A percentile compares a stretch with the other conserved stretches of the same genome.
phyloP scores from a whole-genome alignment of 148 eudicot genomes.

The Limonium bicolor region DNA sequence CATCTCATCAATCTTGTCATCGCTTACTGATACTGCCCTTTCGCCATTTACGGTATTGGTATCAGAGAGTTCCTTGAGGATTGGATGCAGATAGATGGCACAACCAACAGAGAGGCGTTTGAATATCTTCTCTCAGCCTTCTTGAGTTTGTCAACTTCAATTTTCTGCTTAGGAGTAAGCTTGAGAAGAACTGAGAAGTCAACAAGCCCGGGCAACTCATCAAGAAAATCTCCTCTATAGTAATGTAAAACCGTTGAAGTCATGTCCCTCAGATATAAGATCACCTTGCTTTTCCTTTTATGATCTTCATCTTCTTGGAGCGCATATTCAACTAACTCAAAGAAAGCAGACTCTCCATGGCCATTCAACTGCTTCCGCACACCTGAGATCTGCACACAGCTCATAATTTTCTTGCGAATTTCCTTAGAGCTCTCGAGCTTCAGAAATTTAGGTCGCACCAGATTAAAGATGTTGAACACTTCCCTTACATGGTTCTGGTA shows the following conservation, averaged over 20 bases:
- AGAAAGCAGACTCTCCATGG: conserved; percentile 41
- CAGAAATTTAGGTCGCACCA: conserved; percentile 71
- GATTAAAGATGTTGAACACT: conserved; percentile 72
- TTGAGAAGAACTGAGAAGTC: conserved; percentile 65
- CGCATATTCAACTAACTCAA: conserved; percentile 59
- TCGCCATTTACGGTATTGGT: conserved; percentile 22
- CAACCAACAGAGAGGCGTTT: conserved; percentile 49
- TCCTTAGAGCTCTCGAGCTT: conserved; percentile 34
- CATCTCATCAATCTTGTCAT: conserved; percentile 34
- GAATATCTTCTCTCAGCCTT: conserved; percentile 29
- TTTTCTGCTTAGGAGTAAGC: conserved; percentile 39
- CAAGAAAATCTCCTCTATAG: conserved; percentile 76
- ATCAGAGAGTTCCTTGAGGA: conserved; percentile 28
- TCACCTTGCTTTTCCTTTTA: conserved; percentile 45
- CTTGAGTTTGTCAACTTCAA: conserved; percentile 35
- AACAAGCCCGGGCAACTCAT: conserved; percentile 77
- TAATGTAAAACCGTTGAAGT: conserved; percentile 72
- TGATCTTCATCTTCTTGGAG: conserved; percentile 54
- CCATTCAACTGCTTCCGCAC: conserved; percentile 27
- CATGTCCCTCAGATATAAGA: conserved; percentile 73
- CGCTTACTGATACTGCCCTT: conserved; percentile 18
- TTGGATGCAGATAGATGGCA: conserved; percentile 66
- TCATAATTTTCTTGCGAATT: conserved; percentile 45
- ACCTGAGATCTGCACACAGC: conserved; percentile 33
- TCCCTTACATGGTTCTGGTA: conserved; percentile 92